Base-by-base conservation (phyloP, 2,329 filamentous ascomycete genomes). In the Microsporum canis region DNA sequence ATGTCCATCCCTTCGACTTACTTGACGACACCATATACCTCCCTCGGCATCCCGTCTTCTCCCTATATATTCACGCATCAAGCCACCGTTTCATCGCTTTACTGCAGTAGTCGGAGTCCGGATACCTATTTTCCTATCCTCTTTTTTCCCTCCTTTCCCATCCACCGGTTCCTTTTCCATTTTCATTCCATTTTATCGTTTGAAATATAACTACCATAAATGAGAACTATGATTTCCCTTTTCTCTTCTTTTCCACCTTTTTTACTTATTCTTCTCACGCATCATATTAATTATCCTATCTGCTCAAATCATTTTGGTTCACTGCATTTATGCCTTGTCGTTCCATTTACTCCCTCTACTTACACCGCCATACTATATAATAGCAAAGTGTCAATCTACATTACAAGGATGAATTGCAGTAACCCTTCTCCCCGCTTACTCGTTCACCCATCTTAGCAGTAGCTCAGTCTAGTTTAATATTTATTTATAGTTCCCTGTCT, bases 191-290 rank as follows among this genome's bases (percentile, higher is more conserved):
- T 23, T 43, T 59, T 47, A 53, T 53, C 45, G 38, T 57, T 60
- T 47, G 43, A 55, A 34, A 55, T 55, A 55, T 55, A 55, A 55
- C 49, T 55, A 55, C 49, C 36, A 55, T 55, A 55, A 60, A 60
- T 60, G 60, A 64, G 58, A 60, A 60, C 45, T 56, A 57, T 57
- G 59, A 61, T 43, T 63, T 27, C 27, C 38, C 56, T 31, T 60
- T 39, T 61, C 45, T 27, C 5, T 55, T 53, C 31, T 58, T 57
- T 41, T 60, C 43, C 31, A 43, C 39, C 58, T 57, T 55, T 53
- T 61, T 63, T 60, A 58, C 47, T 60, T 60, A 23, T 56, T 45
- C 45, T 39, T 38, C 45, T 43, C 43, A 17, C 43, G 43, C 43
- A 47, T 47, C 23, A 10, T 47, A 47, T 8, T 47, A 47, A 23